phyloP scores from a whole-genome alignment of 2,329 filamentous ascomycete genomes.

The Acrocalymma vagum region DNA sequence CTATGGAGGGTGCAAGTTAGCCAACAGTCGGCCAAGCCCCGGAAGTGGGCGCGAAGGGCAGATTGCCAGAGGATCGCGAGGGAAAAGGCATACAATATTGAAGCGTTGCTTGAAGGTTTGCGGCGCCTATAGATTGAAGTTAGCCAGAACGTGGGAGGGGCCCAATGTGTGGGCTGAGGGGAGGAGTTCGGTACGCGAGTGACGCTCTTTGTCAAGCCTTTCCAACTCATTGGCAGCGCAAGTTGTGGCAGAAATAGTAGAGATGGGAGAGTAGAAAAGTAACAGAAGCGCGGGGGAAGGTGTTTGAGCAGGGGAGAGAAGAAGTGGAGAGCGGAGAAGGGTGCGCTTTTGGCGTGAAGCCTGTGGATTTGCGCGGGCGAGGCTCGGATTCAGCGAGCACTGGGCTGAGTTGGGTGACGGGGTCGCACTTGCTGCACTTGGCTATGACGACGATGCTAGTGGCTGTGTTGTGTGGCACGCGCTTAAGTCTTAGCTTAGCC shows the following conservation, averaged over 20 bases:
- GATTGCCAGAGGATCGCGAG: background rate
- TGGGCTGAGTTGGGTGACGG: conserved; percentile 8
- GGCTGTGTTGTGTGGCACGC: conserved; percentile 30
- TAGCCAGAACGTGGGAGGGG: conserved; percentile 30
- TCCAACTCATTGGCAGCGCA: conserved; percentile 82
- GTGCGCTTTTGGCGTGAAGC: conserved; percentile 10
- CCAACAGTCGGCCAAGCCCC: conserved; percentile 18
- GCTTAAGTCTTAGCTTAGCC: too few relatives aligned
- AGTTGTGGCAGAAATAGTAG: conserved; percentile 7
- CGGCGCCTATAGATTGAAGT: conserved; percentile 68
- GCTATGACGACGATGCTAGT: conserved; percentile 37
- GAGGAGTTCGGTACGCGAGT: conserved; percentile 70
- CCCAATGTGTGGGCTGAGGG: conserved; percentile 15
- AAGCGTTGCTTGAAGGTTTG: conserved; percentile 92
- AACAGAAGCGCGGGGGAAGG: conserved; percentile 8
- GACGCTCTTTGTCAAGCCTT: conserved; percentile 91
- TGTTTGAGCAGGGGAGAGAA: conserved; percentile 9
- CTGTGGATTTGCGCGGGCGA: conserved; percentile 12
- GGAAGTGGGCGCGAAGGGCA: conserved; percentile 26
- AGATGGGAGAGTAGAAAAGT: conserved; percentile 13
- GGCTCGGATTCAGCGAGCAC: conserved; percentile 21
- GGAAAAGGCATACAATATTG: conserved; percentile 70
- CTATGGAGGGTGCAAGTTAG: conserved; percentile 40
- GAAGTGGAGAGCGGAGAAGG: conserved; percentile 11
- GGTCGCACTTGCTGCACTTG: conserved; percentile 21